Conservation (phyloP, 2,329 filamentous ascomycete species). For the Fusarium subglutinans region DNA sequence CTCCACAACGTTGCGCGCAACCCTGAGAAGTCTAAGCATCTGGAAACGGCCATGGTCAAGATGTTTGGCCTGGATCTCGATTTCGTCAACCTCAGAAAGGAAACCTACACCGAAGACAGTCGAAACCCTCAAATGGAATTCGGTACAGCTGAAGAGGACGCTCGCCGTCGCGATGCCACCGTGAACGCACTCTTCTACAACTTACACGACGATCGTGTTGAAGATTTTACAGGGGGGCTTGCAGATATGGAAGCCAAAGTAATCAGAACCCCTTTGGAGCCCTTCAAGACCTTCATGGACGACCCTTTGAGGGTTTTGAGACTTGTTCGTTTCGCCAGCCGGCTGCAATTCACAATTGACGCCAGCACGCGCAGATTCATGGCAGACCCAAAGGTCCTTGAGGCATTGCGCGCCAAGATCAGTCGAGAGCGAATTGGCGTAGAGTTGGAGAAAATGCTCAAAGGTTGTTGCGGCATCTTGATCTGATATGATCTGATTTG, state of each 20-base stretch:
- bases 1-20: slow-evolving; percentile 92
- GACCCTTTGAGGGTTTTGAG: slow-evolving; percentile 89
- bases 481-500: not conserved
- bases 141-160: slow-evolving; percentile 90
- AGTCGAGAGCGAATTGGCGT: slow-evolving; percentile 88
- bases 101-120: slow-evolving; percentile 89
- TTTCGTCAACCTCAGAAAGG: slow-evolving; percentile 92
- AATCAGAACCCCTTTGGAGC: slow-evolving; percentile 87
- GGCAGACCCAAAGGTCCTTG: slow-evolving; percentile 79
- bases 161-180: slow-evolving; percentile 87
- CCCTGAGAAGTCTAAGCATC: slow-evolving; percentile 94
- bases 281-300: slow-evolving; percentile 92
- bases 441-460: slow-evolving; percentile 92
- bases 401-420: slow-evolving; percentile 86
- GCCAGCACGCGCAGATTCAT: slow-evolving; percentile 74
- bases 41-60: slow-evolving; percentile 88
- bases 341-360: slow-evolving; percentile 83
- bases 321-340: slow-evolving; percentile 88
- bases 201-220: slow-evolving; percentile 78
- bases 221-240: slow-evolving; percentile 86
- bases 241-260: slow-evolving; percentile 76
- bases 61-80: slow-evolving; percentile 91
- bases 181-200: slow-evolving; percentile 98
- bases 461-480: slow-evolving; percentile 56
- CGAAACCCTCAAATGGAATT: slow-evolving; percentile 94